A percentile compares a stretch with the other conserved stretches of the same genome.
phyloP scores from a whole-genome alignment of 2,329 filamentous ascomycete species.

The Trichoderma afroharzianum region DNA sequence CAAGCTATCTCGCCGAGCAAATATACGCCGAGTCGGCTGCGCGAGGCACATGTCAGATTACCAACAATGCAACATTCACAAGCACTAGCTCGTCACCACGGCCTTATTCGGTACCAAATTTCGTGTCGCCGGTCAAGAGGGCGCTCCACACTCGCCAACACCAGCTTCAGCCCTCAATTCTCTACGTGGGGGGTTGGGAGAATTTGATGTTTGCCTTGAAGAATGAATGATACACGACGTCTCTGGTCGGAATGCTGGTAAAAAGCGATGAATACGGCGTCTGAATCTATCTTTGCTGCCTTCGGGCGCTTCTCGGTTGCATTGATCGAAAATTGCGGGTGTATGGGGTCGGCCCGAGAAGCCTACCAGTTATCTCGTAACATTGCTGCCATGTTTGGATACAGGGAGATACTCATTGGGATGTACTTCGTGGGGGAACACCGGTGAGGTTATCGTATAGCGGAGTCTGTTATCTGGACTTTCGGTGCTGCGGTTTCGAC shows the following conservation, averaged over 20 bases:
- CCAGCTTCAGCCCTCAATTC: not conserved
- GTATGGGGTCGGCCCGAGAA: slow-evolving; percentile 2
- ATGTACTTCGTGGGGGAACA: not conserved
- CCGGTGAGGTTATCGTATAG: not conserved
- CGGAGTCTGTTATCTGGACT: not conserved
- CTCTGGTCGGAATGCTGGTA: not conserved
- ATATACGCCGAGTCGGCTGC: not conserved
- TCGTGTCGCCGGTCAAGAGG: not conserved
- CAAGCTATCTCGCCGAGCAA: not conserved
- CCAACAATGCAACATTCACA: not conserved
- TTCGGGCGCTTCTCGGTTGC: not conserved
- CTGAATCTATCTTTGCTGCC: not conserved
- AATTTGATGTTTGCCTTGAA: not conserved
- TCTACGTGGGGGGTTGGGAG: not conserved
- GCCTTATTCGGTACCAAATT: not conserved
- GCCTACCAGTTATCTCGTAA: not conserved
- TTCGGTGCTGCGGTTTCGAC: not conserved
- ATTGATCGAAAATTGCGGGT: not conserved
- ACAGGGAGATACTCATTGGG: not conserved
- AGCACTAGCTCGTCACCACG: not conserved
- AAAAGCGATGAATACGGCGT: too few species aligned
- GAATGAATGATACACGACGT: not conserved
- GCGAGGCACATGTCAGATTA: not conserved
- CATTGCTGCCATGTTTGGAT: not conserved
- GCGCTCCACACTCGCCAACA: not conserved